A percentile compares a stretch with the other conserved stretches of the same genome.
These are phyloP conservation scores for Coprinopsis marcescibilis DNA, from an alignment of 768 basidiomycete genomes.

Conservation along the genomic window DNA sequence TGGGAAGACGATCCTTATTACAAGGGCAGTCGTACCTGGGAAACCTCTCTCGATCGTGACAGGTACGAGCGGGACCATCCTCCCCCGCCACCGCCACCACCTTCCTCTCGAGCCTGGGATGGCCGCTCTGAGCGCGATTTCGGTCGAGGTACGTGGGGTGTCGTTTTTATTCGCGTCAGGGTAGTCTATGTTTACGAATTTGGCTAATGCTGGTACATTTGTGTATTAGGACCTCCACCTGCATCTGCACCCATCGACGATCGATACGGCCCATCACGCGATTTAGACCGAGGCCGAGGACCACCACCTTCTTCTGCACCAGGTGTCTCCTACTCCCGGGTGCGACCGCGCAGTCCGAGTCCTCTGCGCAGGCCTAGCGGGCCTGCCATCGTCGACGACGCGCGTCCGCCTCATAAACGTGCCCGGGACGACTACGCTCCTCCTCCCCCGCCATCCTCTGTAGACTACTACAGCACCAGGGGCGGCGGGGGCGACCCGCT, in stretches of 20 bases:
- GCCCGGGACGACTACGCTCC: constrained; percentile 36
- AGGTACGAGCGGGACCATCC: constrained; percentile 30
- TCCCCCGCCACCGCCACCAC: constrained; percentile 20
- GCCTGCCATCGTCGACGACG: constrained; percentile 28
- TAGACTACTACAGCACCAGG: constrained; percentile 29
- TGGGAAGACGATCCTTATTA: constrained; percentile 14
- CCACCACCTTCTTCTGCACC: constrained; percentile 16
- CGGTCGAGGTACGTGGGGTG: constrained; percentile 7
- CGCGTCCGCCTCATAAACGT: constrained; percentile 41
- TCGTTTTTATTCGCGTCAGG: too few relatives aligned
- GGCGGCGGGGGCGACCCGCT: constrained; percentile 21
- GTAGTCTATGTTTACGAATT: not conserved
- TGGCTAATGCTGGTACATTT: not conserved
- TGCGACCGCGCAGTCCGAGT: constrained; percentile 43
- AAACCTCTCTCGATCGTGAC: constrained; percentile 13
- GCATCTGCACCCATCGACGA: constrained; percentile 7
- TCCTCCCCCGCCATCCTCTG: constrained; percentile 12
- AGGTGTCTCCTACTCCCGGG: constrained; percentile 24
- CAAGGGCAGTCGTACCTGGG: constrained; percentile 16
- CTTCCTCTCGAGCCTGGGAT: constrained; percentile 37
- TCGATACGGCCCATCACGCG: constrained; percentile 17
- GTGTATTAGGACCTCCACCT: constrained; percentile 6
- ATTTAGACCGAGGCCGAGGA: constrained; percentile 19
- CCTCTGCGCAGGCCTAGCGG: constrained; percentile 28
- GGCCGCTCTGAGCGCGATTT: constrained; percentile 32